Evolutionary conservation across 2,329 filamentous ascomycete genomes (phyloP).

Genomic region (Seiridium cupressi): DNA sequence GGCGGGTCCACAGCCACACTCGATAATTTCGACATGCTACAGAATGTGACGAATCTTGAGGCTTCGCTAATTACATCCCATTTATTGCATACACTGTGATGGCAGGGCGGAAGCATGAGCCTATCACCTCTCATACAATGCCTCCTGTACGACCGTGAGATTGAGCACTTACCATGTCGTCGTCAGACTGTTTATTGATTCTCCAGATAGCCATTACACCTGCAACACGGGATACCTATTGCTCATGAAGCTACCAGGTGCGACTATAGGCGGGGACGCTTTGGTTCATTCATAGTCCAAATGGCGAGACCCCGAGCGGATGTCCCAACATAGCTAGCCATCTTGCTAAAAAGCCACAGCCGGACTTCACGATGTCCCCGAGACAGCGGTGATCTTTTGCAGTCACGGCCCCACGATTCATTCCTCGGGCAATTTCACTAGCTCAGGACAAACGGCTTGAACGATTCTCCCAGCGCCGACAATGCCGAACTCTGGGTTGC

Average conservation of each 20-base stretch:
- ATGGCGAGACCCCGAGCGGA: background rate
- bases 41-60: conserved; percentile 6
- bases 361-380: conserved; percentile 2
- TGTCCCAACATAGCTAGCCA: too few species aligned
- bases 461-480: background rate
- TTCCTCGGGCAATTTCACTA: background rate
- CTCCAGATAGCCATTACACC: too few species aligned
- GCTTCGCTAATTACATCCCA: conserved; percentile 4
- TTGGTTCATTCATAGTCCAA: background rate
- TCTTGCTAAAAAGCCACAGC: background rate
- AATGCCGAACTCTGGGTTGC: background rate
- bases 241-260: too few species aligned
- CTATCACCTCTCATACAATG: too few species aligned
- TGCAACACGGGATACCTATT: too few species aligned
- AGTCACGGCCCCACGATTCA: conserved; percentile 2
- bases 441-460: background rate
- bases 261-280: too few species aligned
- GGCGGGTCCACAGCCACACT: conserved; percentile 1
- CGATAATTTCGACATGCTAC: conserved; percentile 3
- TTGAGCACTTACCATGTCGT: too few species aligned
- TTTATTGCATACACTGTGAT: conserved; percentile 3
- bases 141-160: too few species aligned
- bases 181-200: too few species aligned
- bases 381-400: background rate
- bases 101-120: background rate